Evolutionary conservation across 495 filamentous ascomycete species (phyloP), one percentile per base, ranked within the genome.

Genomic region (Niebla homalea): DNA sequence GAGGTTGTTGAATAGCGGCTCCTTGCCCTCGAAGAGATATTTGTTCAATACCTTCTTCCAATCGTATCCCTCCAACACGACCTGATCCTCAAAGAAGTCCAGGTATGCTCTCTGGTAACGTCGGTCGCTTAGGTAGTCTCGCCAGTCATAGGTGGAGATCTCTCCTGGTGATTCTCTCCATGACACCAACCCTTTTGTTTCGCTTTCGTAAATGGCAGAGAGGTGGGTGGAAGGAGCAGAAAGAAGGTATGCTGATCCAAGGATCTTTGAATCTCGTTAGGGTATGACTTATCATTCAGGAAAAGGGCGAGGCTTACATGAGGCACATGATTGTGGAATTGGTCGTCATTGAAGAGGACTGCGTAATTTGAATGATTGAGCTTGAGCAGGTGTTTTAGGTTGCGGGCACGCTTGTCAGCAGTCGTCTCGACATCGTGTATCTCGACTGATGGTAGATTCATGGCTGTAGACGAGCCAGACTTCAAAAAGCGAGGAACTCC

Each of bases 351-450:
- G 60, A 84, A 94, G 48, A 96, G 61, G 46, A 97, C 81, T 22
- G 86, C 75, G 66, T 94, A 72, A 57, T 93, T 94, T 32, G 81
- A 79, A 70, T 99, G 93, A 64, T 99, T 97, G 22, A 89, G 78
- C 57, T 81, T 81, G 32, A 99, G 60, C 14, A 97, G 72, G 62
- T 97, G 88, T 63, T 92, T 95, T 47, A 99, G 72, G 4, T 86
- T 86, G 52, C 90, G 68, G 11, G 84, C 78, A 25, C 83, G 70
- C 64, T 88, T 93, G 51, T 89, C 87, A 8, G 78, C 71, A 18
- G 77, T 73, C 6, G 77, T 83, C 63, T 97, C 92, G 47, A 93
- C 76, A 61, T 83, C 78, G 67, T 90, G 77, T 46, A 83, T 69
- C 46, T 84, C 69, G 36, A 90, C 82, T 0, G 83, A 69, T 5